Conservation (phyloP, 768 basidiomycete genomes). For the Macrocybe gigantea region DNA sequence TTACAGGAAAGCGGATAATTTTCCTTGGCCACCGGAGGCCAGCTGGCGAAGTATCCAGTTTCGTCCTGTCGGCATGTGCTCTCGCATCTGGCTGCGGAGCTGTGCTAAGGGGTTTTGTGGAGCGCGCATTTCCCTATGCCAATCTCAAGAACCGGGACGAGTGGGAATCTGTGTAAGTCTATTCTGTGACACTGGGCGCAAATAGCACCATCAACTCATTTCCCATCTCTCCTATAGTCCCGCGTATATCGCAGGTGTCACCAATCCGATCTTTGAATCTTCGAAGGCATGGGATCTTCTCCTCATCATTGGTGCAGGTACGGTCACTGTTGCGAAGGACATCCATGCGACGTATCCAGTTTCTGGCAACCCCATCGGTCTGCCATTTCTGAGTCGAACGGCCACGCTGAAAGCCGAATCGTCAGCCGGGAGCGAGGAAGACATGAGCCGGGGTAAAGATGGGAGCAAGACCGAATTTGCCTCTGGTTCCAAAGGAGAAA, state of each 20-base stretch:
- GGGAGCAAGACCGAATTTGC: slow-evolving; percentile 50
- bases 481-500: slow-evolving; percentile 43
- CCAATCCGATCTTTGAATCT: slow-evolving; percentile 93
- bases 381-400: slow-evolving; percentile 45
- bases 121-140: slow-evolving; percentile 92
- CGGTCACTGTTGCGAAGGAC: slow-evolving; percentile 84
- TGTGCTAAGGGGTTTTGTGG: slow-evolving; percentile 79
- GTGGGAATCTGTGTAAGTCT: slow-evolving; percentile 79
- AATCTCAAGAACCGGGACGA: slow-evolving; percentile 85
- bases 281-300: slow-evolving; percentile 88
- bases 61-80: slow-evolving; percentile 92
- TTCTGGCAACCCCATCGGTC: slow-evolving; percentile 28
- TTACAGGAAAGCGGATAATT: slow-evolving; percentile 94
- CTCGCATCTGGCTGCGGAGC: slow-evolving; percentile 88
- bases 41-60: slow-evolving; percentile 84
- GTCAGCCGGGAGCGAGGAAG: slow-evolving; percentile 62
- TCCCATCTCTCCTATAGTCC: slow-evolving; percentile 39
- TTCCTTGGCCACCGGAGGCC: slow-evolving; percentile 89
- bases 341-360: slow-evolving; percentile 57
- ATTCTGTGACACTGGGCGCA: neutral
- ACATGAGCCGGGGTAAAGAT: slow-evolving; percentile 58
- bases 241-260: slow-evolving; percentile 95
- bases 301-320: slow-evolving; percentile 84
- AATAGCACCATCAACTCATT: neutral
- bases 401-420: slow-evolving; percentile 63